Evolutionary conservation across 805 yeast genomes (phyloP).

Genomic region (Candida odintsovae): DNA sequence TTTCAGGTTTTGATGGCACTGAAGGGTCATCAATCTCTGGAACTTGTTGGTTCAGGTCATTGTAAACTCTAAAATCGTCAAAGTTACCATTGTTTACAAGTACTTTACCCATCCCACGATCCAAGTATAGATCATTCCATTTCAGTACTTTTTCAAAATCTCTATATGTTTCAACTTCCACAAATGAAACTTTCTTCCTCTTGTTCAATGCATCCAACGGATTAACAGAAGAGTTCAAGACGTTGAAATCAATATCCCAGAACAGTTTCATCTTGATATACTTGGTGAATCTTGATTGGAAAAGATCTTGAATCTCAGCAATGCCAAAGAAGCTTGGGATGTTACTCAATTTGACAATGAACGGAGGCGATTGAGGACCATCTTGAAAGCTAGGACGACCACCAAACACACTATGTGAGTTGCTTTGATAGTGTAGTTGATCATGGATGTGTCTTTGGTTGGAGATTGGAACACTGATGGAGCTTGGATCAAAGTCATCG

Average conservation of each 20-base stretch:
- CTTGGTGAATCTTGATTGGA: slow-evolving; percentile 55
- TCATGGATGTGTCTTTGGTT: slow-evolving; percentile 11
- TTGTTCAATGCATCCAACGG: slow-evolving; percentile 19
- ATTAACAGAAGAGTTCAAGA: slow-evolving; percentile 25
- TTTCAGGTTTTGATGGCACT: slow-evolving; percentile 5
- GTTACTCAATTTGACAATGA: slow-evolving; percentile 55
- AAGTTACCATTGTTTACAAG: slow-evolving; percentile 22
- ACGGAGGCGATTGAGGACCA: slow-evolving; percentile 42
- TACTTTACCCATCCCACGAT: slow-evolving; percentile 30
- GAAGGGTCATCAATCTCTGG: slow-evolving; percentile 21
- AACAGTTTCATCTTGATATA: slow-evolving; percentile 56
- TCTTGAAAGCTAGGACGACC: not conserved
- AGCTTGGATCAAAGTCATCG: slow-evolving; percentile 59
- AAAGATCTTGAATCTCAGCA: slow-evolving; percentile 49
- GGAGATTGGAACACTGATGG: slow-evolving; percentile 44
- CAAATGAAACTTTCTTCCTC: slow-evolving; percentile 56
- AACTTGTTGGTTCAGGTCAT: slow-evolving; percentile 18
- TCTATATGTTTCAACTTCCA: slow-evolving; percentile 44
- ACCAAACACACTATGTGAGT: slow-evolving; percentile 3
- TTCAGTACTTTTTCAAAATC: slow-evolving; percentile 55
- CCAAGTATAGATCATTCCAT: slow-evolving; percentile 54
- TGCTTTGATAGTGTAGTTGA: slow-evolving; percentile 5
- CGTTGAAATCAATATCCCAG: slow-evolving; percentile 40
- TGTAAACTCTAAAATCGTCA: slow-evolving; percentile 18
- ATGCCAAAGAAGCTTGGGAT: slow-evolving; percentile 52